Base-by-base conservation (phyloP, 768 basidiomycete species). In the Tricholoma matsutake region DNA sequence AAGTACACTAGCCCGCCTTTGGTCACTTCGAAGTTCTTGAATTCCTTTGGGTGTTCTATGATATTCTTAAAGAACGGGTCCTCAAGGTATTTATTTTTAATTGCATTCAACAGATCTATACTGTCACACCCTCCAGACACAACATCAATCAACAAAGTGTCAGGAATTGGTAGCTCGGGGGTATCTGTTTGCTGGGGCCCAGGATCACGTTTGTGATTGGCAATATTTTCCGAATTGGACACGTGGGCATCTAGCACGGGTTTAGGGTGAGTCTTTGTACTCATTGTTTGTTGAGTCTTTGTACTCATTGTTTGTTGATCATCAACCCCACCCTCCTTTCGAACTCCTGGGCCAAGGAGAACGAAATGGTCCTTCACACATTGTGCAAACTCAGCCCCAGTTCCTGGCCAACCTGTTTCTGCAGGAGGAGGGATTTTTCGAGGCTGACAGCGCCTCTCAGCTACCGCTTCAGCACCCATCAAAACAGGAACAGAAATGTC, bases 271-370 rank as follows among this genome's bases (percentile, higher is more conserved):
- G n/a, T n/a, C n/a, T n/a, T n/a, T n/a, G n/a, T n/a, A n/a, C n/a
- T 45, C 18, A 5, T n/a, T n/a, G n/a, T n/a, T n/a, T n/a, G n/a
- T n/a, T 20, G 43, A 35, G 34, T 35, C 34, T 35, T 45, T 45
- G n/a, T 22, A 22, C 20, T 45, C 18, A 5, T 22, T 60, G 37
- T 22, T 47, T 35, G 34, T 35, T 35, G 34, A 53, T 18, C 56
- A 54, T 60, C 34, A 35, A 35, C 34, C 34, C 34, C 63, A 29
- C 67, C 62, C 59, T 65, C 62, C 54, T 63, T 62, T 62, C 58
- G 57, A 59, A 60, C 56, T n/a, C 58, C 7, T 56, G 67, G 67
- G 54, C 64, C 65, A n/a, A 49, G 25, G n/a, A 65, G 62, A n/a
- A 62, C 58, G 35, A 69, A 67, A 62, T 28, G 47, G 16, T 35